Evolutionary conservation across 148 eudicot species (phyloP), one percentile per base, ranked within the genome.

Genomic region (Fagopyrum tataricum): DNA sequence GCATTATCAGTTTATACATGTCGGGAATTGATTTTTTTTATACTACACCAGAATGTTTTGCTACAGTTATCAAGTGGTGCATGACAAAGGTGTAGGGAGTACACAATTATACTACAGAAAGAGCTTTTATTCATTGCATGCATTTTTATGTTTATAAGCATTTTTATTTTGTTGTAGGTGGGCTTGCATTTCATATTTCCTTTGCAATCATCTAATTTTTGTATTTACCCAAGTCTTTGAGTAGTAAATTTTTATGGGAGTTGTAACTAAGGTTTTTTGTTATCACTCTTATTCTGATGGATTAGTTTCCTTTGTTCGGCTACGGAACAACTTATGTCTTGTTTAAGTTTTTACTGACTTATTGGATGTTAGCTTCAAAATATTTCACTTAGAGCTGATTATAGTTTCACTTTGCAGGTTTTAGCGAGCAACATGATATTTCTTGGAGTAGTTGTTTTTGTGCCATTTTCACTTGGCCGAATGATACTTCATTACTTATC

Each of bases 341-440:
- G 15, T 21, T 59, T 2, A 59, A 23, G 6, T 59, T 24, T 11
- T 59, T 31, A 31, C 14, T 59, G 23, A 39, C 66, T 59, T 24
- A 24, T 23, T 24, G 39, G 66, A 59, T 24, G 26, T n/a, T 59
- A 23, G 26, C 26, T n/a, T 59, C 40, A 59, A 59, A 24, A 59
- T 59, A 9, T 23, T 39, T 26, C 5, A 26, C 40, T 61, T 61
- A 26, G 41, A 61, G 17, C 67, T 61, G 67, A 61, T 8, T 13
- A 24, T 24, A 10, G 2, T 14, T 31, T 64, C 69, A 10, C 48
- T 46, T 70, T 85, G 86, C 92, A 95, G 97, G 97, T 95, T 82
- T 90, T 95, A 80, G 98, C 97, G 21, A 91, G 98, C 87, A 95
- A 95, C 84, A 85, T 88, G 90, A 88, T 95, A 76, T 95, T 91